phyloP scores from a whole-genome alignment of 371 early-diverging fungal species.

The Mucor piriformis region DNA sequence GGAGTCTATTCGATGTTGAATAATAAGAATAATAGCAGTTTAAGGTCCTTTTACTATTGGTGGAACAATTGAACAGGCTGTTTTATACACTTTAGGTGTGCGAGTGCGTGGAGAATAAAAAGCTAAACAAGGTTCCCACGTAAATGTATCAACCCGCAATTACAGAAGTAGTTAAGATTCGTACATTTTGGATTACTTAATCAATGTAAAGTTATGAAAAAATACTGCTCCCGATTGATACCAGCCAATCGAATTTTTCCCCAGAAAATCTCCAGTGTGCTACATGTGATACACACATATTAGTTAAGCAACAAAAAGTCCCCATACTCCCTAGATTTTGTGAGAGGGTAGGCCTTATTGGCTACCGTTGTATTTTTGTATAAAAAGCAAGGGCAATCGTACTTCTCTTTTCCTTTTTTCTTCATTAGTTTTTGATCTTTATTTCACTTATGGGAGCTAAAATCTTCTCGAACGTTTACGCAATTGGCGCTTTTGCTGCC shows the following conservation, averaged over 20 bases:
- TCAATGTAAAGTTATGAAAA: neutral
- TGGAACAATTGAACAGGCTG: too few species aligned
- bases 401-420: neutral
- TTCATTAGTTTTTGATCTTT: neutral
- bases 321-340: neutral
- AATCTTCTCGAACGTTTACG: slow-evolving; percentile 1
- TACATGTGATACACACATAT: neutral
- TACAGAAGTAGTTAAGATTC: neutral
- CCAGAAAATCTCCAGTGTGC: neutral
- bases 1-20: too few species aligned
- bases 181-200: slow-evolving; percentile 10
- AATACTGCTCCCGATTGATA: neutral
- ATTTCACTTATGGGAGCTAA: neutral
- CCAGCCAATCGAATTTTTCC: neutral
- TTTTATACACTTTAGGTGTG: too few species aligned
- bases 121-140: neutral
- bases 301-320: neutral
- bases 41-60: too few species aligned
- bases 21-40: too few species aligned
- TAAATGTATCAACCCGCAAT: neutral
- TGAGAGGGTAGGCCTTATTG: neutral
- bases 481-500: slow-evolving; percentile 56
- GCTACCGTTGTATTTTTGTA: too few species aligned
- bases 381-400: too few species aligned
- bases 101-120: too few species aligned